phyloP scores from a whole-genome alignment of 192 early-diverging fungal genomes.

The Phycomyces nitens region DNA sequence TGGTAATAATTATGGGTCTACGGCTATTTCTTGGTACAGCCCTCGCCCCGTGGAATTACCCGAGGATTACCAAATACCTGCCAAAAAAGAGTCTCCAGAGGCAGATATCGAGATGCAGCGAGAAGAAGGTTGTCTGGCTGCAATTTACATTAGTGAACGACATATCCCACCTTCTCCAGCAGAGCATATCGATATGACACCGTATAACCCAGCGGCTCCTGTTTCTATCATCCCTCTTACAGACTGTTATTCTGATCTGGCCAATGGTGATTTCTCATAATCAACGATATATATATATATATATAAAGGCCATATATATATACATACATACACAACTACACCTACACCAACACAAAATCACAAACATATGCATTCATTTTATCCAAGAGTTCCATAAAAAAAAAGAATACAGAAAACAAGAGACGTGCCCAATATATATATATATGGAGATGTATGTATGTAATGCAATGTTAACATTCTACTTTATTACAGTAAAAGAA shows the following conservation, averaged over 20 bases:
- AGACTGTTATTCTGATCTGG: not conserved
- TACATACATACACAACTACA: no score
- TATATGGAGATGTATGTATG: no score
- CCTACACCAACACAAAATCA: no score
- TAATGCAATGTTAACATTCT: no score
- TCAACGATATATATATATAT: not conserved
- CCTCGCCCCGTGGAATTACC: not conserved
- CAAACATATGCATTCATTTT: no score
- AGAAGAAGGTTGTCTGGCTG: conserved; percentile 9
- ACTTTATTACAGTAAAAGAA: no score
- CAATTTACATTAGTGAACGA: conserved; percentile 16
- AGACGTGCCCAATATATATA: no score
- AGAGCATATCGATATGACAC: conserved; percentile 13
- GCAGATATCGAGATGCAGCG: not conserved
- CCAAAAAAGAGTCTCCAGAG: not conserved
- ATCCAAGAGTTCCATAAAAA: no score
- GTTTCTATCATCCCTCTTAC: conserved; percentile 3
- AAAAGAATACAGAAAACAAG: no score
- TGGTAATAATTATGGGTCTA: not conserved
- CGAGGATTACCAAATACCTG: not conserved
- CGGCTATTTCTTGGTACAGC: conserved; percentile 6
- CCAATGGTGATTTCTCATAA: not conserved
- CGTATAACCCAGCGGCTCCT: not conserved
- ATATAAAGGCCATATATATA: no score
- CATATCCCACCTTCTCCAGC: conserved; percentile 26